Base-by-base conservation (phyloP, 2,329 filamentous ascomycete genomes). In the Aspergillus tubingensis region DNA sequence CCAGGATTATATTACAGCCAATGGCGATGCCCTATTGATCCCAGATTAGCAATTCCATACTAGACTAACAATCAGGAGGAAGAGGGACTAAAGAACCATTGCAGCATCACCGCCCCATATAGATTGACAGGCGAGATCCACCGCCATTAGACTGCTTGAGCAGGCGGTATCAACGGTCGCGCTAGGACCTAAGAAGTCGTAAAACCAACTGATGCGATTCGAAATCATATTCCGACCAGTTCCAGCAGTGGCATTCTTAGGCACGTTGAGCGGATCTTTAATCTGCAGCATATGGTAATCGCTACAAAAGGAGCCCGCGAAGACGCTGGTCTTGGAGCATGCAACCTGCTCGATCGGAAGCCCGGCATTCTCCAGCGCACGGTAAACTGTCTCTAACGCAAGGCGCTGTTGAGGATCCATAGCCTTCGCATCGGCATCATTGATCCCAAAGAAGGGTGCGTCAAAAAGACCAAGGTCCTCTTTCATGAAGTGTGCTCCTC, bases 361-460 rank as follows among this genome's bases (percentile, higher is more conserved):
- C 2, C 71, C 73, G 1, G 71, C 72, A 48, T 66, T 67, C 41
- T 71, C 70, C 0, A 76, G 58, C 1, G 68, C 64, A 19, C 71
- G 68, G 25, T 71, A 76, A 1, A 66, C 61, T 1, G 65, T 63
- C 54, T 76, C 74, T 8, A 76, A 43, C 3, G 70, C 55, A 2
- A 74, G 43, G 10, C 74, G 64, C 43, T 75, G 72, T 41, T 74
- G 71, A 3, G 73, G 74, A 54, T 75, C 73, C 48, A 76, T 72
- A 3, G 69, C 58, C 4, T 64, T 59, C 3, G 68, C 70, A 53
- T 74, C 73, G 0, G 56, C 55, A 2, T 70, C 58, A 1, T 48
- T 60, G 8, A 74, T 72, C 8, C 62, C 59, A 59, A 74, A 77
- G 55, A 77, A 77, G 0, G 62, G 55, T 1, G 69, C 67, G 59